A percentile compares a stretch with the other conserved stretches of the same genome.
Conservation (phyloP, 768 basidiomycete genomes). For the Boletus huronensis region DNA sequence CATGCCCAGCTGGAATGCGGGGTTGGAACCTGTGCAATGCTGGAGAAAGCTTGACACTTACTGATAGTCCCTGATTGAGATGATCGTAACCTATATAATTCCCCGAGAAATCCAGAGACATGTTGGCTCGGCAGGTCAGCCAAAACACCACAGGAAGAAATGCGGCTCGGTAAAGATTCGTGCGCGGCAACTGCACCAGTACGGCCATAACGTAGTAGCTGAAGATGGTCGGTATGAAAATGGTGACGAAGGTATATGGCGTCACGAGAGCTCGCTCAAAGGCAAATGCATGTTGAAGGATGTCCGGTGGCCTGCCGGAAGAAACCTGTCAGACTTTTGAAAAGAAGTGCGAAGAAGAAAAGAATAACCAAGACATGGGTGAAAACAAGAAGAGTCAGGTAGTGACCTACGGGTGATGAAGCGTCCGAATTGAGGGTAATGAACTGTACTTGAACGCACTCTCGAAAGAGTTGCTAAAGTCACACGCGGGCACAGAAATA, state of each 20-base stretch:
- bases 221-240: conserved; percentile 41
- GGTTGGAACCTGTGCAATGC: neutral
- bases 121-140: conserved; percentile 38
- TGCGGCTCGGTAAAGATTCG: conserved; percentile 41
- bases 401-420: no score
- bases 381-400: no score
- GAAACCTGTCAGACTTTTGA: neutral
- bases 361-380: conserved; percentile 16
- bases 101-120: conserved; percentile 25
- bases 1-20: conserved; percentile 17
- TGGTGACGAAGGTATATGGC: conserved; percentile 31
- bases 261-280: conserved; percentile 20
- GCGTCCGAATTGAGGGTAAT: no score
- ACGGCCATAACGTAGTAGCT: conserved; percentile 51
- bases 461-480: no score
- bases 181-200: conserved; percentile 47
- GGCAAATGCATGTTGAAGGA: conserved; percentile 11
- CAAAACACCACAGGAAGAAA: conserved; percentile 49
- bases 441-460: no score
- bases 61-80: conserved; percentile 23
- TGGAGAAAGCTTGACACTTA: conserved; percentile 3
- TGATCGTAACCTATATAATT: conserved; percentile 7
- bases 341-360: neutral
- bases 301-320: conserved; percentile 4
- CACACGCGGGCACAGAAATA: no score